Evolutionary conservation across 2,329 filamentous ascomycete genomes (phyloP), one percentile per base, ranked within the genome.

Genomic region (Zymoseptoria brevis): DNA sequence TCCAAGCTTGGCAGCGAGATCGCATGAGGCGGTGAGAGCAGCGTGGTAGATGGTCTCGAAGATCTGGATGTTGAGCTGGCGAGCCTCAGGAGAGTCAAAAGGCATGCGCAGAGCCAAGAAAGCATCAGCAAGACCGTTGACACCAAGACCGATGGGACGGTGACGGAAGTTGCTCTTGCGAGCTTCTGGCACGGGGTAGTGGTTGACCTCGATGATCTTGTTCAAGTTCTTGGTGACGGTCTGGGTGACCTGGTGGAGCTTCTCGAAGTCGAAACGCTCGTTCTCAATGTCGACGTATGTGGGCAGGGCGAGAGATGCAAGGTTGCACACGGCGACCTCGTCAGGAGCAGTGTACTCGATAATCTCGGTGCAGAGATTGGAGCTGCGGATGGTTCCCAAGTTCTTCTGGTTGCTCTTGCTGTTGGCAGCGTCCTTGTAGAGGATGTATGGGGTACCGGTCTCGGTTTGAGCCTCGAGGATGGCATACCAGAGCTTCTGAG

Each of bases 341-440:
- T 99, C 94, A 41, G 94, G 93, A 41, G 94, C 90, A 66, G 83
- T 95, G 81, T 96, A 99, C 80, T 99, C 94, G 66, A 99, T 84
- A 69, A 99, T 99, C 78, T 99, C 94, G 55, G 93, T 97, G 86
- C 94, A 99, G 54, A 99, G 83, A 77, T 99, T 99, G 72, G 94
- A 99, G 82, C 90, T 96, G 76, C 91, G 91, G 70, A 99, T 99
- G 63, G 92, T 96, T 66, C 94, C 94, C 30, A 99, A 83, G 79
- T 99, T 99, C 87, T 99, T 97, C 81, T 99, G 94, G 84, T 99
- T 99, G 83, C 92, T 96, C 88, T 99, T 99, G 75, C 86, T 86
- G 85, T 99, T 99, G 85, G 89, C 93, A 72, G 87, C 84, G 78
- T 99, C 94, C 83, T 99, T 99, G 87, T 99, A 99, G 61, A 97